Conservation (phyloP, 2,329 filamentous ascomycete species). For the Didymella glomerata region DNA sequence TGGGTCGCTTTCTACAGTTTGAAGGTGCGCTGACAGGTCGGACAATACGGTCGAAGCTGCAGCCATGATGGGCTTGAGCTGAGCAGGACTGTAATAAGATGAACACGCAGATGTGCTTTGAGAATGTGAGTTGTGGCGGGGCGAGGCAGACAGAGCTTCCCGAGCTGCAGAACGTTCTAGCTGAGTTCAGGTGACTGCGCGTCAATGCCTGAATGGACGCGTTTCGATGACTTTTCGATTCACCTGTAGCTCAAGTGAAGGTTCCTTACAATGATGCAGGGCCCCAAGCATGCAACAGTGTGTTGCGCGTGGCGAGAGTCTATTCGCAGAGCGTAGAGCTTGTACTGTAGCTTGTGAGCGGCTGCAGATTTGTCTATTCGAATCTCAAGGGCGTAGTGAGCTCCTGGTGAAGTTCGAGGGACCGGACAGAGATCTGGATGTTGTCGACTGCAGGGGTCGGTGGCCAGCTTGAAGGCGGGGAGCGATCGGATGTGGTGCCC, state of each 20-base stretch:
- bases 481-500: constrained; percentile 28
- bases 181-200: constrained; percentile 43
- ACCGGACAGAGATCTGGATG: neutral
- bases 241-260: neutral
- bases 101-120: neutral
- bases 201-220: constrained; percentile 16
- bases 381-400: neutral
- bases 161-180: constrained; percentile 36
- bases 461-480: constrained; percentile 21
- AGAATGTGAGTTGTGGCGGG: constrained; percentile 21
- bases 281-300: neutral
- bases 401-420: neutral
- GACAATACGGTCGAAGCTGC: constrained; percentile 31
- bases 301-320: constrained; percentile 7
- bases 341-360: neutral
- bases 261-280: neutral
- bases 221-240: neutral
- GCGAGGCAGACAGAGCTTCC: constrained; percentile 13
- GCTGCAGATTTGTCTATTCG: neutral
- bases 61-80: constrained; percentile 24
- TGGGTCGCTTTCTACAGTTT: constrained; percentile 55
- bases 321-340: neutral
- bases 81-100: neutral
- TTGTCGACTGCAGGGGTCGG: neutral
- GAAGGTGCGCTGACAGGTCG: constrained; percentile 55